A percentile compares a stretch with the other conserved stretches of the same genome.
Conservation (phyloP, 1,139 yeast genomes). For the Yamadazyma diospyri region DNA sequence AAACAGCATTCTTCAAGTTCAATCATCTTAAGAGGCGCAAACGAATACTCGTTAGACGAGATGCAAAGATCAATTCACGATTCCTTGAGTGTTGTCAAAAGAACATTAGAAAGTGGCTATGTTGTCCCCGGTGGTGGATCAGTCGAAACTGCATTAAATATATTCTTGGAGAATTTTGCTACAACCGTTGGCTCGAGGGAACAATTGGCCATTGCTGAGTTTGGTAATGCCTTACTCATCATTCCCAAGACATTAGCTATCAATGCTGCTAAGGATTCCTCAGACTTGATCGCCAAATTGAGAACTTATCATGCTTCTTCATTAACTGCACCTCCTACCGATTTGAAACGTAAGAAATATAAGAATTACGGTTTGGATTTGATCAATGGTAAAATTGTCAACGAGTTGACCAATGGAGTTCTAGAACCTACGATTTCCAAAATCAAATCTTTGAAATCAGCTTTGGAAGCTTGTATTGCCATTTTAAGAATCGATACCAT, state of each 20-base stretch:
- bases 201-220: slow-evolving; percentile 96
- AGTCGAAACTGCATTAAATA: slow-evolving; percentile 92
- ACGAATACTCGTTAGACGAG: slow-evolving; percentile 94
- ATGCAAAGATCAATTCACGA: slow-evolving; percentile 98
- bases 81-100: slow-evolving; percentile 89
- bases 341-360: slow-evolving; percentile 77
- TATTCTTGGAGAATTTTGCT: slow-evolving; percentile 94
- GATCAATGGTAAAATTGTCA: slow-evolving; percentile 86
- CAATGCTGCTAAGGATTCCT: slow-evolving; percentile 96
- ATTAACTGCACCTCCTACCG: slow-evolving; percentile 80
- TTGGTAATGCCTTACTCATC: slow-evolving; percentile 82
- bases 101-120: slow-evolving; percentile 90
- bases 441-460: slow-evolving; percentile 87
- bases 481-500: slow-evolving; percentile 96
- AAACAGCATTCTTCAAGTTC: slow-evolving; percentile 91
- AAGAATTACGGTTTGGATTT: slow-evolving; percentile 91
- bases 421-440: slow-evolving; percentile 94
- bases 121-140: slow-evolving; percentile 99
- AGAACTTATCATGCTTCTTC: slow-evolving; percentile 97
- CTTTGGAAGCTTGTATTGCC: slow-evolving; percentile 97
- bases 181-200: slow-evolving; percentile 97
- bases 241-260: slow-evolving; percentile 97
- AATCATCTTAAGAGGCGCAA: slow-evolving; percentile 91
- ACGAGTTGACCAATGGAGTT: slow-evolving; percentile 80
- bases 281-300: slow-evolving; percentile 90